A percentile compares a stretch with the other conserved stretches of the same genome.
phyloP scores from a whole-genome alignment of 345 rosid genomes.

The Mangifera indica region DNA sequence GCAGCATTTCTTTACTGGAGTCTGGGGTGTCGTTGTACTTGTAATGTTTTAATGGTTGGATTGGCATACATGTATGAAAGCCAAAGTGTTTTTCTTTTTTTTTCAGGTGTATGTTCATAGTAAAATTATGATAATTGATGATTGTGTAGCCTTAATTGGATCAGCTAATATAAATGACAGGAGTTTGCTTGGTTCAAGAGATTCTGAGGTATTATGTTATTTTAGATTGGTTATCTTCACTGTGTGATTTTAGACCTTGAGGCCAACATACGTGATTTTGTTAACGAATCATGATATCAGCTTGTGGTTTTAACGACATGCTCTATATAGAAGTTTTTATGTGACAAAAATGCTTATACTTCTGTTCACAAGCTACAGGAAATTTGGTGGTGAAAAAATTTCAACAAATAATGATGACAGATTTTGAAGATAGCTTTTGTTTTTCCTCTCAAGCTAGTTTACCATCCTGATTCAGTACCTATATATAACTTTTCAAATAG shows the following conservation, averaged over 20 bases:
- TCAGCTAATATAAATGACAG: constrained; percentile 95
- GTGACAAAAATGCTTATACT: neutral
- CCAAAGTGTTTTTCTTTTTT: constrained; percentile 7
- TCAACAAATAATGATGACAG: neutral
- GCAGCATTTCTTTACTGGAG: neutral
- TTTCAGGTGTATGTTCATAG: constrained; percentile 94
- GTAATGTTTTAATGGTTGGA: neutral
- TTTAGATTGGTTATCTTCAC: neutral
- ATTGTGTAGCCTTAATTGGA: constrained; percentile 67
- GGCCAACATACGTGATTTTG: neutral
- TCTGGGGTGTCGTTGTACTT: neutral
- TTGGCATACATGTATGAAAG: neutral
- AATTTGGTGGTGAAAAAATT: neutral
- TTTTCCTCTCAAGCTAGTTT: too few species aligned
- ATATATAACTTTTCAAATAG: too few species aligned
- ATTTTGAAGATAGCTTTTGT: too few species aligned
- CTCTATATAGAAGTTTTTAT: neutral
- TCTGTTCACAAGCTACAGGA: neutral
- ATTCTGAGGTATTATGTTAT: constrained; percentile 78
- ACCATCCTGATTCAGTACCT: too few species aligned
- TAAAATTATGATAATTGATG: constrained; percentile 91
- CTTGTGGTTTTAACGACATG: neutral
- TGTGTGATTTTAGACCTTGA: neutral
- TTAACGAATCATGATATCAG: neutral
- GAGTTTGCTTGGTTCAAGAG: constrained; percentile 97